Evolutionary conservation across 169 alveolate species (phyloP).

Genomic region (Plasmodium gaboni): DNA sequence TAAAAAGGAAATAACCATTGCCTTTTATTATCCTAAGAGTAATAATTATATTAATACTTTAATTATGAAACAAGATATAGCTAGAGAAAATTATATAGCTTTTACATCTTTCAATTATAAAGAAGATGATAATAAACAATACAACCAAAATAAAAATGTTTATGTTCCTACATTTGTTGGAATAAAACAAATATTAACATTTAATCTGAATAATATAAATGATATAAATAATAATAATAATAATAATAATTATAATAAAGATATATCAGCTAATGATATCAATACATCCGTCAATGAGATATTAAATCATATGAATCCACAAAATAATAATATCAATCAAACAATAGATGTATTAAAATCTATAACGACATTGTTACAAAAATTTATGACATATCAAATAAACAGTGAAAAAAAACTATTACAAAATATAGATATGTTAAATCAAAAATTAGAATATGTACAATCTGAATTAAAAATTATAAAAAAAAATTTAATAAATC

Average conservation of each 20-base stretch:
- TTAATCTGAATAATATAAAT: background rate
- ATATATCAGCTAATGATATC: background rate
- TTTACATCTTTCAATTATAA: slow-evolving; percentile 52
- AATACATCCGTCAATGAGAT: background rate
- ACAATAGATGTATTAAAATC: slow-evolving; percentile 19
- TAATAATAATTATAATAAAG: background rate
- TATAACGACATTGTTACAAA: slow-evolving; percentile 13
- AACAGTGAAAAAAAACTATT: slow-evolving; percentile 25
- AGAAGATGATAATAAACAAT: slow-evolving; percentile 16
- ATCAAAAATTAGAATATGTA: slow-evolving; percentile 3
- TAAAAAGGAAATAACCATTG: slow-evolving; percentile 23
- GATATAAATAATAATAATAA: background rate
- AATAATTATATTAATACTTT: slow-evolving; percentile 25
- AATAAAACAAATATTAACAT: slow-evolving; percentile 10
- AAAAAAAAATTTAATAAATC: slow-evolving; percentile 11
- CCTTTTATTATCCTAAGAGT: slow-evolving; percentile 9
- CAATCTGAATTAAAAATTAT: slow-evolving; percentile 35
- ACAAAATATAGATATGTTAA: slow-evolving; percentile 16
- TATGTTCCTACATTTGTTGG: slow-evolving; percentile 68
- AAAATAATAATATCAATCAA: background rate
- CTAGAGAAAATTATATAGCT: slow-evolving; percentile 55
- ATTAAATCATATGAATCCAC: background rate
- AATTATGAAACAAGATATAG: slow-evolving; percentile 25
- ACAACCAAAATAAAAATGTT: background rate
- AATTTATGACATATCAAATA: slow-evolving; percentile 26